Evolutionary conservation across 495 filamentous ascomycete genomes (phyloP).

Genomic region (Parathielavia hyrcaniae): DNA sequence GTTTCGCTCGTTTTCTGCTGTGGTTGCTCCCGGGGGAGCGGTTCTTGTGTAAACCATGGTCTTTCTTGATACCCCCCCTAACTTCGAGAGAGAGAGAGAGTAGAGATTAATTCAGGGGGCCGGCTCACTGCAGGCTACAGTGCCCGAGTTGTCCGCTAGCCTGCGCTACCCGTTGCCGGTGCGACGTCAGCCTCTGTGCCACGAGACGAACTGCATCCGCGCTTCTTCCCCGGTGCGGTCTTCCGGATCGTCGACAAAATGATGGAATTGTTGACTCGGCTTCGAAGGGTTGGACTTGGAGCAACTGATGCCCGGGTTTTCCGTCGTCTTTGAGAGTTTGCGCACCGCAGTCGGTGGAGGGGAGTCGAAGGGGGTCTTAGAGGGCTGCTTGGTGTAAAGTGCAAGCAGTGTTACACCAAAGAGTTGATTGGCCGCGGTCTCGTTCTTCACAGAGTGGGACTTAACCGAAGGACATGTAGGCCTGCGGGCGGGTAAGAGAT

Average conservation of each 20-base stretch:
- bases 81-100: no score
- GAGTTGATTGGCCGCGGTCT: conserved; percentile 4
- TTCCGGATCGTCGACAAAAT: not conserved
- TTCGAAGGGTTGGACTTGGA: no score
- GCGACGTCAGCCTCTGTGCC: not conserved
- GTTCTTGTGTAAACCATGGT: conserved; percentile 24
- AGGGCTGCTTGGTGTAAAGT: conserved; percentile 9
- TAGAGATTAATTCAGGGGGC: conserved; percentile 12
- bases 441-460: conserved; percentile 7
- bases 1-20: conserved; percentile 23
- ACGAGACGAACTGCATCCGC: not conserved
- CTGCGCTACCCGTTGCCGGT: conserved; percentile 8
- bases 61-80: conserved; percentile 12
- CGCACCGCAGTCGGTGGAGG: not conserved
- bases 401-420: not conserved
- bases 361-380: not conserved
- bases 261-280: not conserved
- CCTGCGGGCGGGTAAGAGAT: not conserved
- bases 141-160: not conserved
- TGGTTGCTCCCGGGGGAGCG: conserved; percentile 29
- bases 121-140: not conserved
- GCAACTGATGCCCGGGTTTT: no score
- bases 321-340: no score
- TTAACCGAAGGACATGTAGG: conserved; percentile 3
- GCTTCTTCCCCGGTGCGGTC: not conserved